These are phyloP conservation scores for Candida methanosorbosa DNA, from an alignment of 805 yeast species.

Conservation along the genomic window DNA sequence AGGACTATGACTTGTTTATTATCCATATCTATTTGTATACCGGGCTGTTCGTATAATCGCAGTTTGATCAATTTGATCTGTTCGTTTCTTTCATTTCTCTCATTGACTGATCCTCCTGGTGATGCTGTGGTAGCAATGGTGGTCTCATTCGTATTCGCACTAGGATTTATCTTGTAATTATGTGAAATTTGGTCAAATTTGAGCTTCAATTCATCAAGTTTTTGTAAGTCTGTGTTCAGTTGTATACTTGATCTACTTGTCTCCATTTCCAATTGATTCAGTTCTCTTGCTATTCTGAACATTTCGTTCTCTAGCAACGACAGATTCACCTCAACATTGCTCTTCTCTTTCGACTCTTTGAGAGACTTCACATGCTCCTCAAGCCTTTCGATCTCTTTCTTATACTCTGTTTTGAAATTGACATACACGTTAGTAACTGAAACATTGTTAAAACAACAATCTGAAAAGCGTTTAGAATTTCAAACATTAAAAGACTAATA, in stretches of 20 bases:
- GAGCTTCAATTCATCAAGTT: constrained; percentile 23
- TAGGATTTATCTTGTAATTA: neutral
- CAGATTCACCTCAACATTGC: constrained; percentile 22
- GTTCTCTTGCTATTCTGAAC: constrained; percentile 40
- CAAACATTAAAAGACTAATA: no score
- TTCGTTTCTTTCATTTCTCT: constrained; percentile 23
- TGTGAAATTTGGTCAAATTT: constrained; percentile 8
- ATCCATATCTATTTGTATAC: constrained; percentile 38
- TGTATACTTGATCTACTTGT: constrained; percentile 31
- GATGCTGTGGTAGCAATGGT: no score
- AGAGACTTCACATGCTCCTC: constrained; percentile 12
- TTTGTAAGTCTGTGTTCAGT: constrained; percentile 28
- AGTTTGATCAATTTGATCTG: constrained; percentile 36
- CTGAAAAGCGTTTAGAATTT: no score
- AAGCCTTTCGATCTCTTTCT: neutral
- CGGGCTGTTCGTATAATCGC: constrained; percentile 52
- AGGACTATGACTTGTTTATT: constrained; percentile 38
- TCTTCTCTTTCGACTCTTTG: constrained; percentile 19
- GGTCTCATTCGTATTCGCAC: neutral
- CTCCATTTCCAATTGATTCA: constrained; percentile 40
- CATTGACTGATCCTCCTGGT: no score
- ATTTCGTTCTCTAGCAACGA: constrained; percentile 34
- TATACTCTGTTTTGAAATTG: neutral
- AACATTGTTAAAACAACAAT: no score
- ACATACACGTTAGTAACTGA: no score